These are phyloP conservation scores for Aspergillus bertholletiae DNA, from an alignment of 495 filamentous ascomycete genomes.

Conservation along the genomic window DNA sequence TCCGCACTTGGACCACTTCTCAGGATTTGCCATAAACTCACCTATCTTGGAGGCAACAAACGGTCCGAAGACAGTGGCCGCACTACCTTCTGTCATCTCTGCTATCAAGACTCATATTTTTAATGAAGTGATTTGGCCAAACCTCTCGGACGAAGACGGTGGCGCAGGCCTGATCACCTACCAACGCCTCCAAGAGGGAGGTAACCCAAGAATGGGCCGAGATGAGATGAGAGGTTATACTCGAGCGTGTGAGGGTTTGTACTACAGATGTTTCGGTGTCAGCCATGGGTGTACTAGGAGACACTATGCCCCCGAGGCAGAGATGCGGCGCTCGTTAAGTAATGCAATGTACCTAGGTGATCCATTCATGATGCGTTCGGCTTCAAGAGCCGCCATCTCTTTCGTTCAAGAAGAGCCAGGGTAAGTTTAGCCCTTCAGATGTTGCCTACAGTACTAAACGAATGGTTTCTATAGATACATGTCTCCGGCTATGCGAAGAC, in stretches of 20 bases:
- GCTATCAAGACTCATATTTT: constrained; percentile 93
- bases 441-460: not conserved
- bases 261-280: constrained; percentile 72
- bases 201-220: constrained; percentile 72
- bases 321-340: constrained; percentile 57
- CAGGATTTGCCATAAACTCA: constrained; percentile 88
- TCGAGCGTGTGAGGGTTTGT: constrained; percentile 76
- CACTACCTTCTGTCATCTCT: constrained; percentile 76
- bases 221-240: constrained; percentile 76
- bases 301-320: constrained; percentile 44
- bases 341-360: constrained; percentile 40
- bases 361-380: constrained; percentile 18
- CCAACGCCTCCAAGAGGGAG: constrained; percentile 82
- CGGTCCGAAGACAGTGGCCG: constrained; percentile 78
- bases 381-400: not conserved
- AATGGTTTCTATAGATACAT: not conserved
- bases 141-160: constrained; percentile 92
- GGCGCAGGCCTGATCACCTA: constrained; percentile 91
- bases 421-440: not conserved
- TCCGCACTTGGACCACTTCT: constrained; percentile 89
- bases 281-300: constrained; percentile 87
- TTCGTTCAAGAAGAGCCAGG: not conserved
- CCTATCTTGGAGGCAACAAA: constrained; percentile 70
- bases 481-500: not conserved
- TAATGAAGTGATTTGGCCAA: constrained; percentile 98